Evolutionary conservation across 78 protist species (phyloP).

Genomic region (Chrysochromulina tobinii): DNA sequence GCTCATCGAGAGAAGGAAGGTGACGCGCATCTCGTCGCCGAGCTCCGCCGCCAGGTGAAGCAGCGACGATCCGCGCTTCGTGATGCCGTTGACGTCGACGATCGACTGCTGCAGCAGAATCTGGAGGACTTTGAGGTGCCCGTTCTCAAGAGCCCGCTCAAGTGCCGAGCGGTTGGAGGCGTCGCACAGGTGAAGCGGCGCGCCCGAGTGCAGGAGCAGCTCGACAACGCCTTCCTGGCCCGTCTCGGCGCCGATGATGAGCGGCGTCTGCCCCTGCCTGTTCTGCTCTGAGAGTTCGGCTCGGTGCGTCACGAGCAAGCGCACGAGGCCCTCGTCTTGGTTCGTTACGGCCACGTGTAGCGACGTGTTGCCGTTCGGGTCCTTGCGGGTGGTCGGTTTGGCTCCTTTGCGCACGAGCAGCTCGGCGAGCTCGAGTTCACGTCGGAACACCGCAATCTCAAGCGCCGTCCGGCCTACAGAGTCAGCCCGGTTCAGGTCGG

Average conservation of each 20-base stretch:
- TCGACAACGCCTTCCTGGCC: neutral
- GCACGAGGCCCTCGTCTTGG: neutral
- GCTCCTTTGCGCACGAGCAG: neutral
- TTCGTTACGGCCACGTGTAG: neutral
- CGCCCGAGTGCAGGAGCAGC: neutral
- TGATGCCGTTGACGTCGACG: conserved; percentile 21
- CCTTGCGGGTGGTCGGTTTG: neutral
- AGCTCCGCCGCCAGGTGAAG: neutral
- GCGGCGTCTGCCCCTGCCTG: neutral
- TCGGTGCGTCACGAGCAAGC: neutral
- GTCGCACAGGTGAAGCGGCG: neutral
- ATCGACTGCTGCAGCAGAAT: neutral
- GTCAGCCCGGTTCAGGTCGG: neutral
- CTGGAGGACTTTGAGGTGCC: neutral
- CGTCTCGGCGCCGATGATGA: neutral
- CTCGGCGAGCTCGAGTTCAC: neutral
- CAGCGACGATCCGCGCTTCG: neutral
- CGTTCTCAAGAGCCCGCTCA: neutral
- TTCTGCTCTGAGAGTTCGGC: neutral
- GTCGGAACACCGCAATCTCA: neutral
- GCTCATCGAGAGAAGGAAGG: neutral
- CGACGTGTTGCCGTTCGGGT: neutral
- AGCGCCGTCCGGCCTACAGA: neutral
- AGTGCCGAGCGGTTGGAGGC: neutral
- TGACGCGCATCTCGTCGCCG: neutral